phyloP scores from a whole-genome alignment of 1,284 basidiomycete genomes.

The Ustilago curta region DNA sequence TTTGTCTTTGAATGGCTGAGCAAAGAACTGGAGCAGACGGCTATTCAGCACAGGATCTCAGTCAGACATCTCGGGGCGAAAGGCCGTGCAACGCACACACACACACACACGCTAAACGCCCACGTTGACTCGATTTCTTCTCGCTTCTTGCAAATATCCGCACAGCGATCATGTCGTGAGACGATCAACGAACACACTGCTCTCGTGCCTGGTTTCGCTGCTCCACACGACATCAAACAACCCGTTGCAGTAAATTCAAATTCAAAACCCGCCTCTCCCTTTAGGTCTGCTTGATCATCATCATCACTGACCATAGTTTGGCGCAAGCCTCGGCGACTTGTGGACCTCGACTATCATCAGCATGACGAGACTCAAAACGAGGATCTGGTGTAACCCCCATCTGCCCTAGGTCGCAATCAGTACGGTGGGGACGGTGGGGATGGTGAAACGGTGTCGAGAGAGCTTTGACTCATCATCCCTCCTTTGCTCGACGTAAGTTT shows the following conservation, averaged over 20 bases:
- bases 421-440: too few species aligned
- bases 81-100: background rate
- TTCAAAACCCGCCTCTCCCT: constrained; percentile 12
- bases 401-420: too few species aligned
- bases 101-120: constrained; percentile 2
- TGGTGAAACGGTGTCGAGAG: too few species aligned
- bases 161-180: constrained; percentile 30
- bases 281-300: constrained; percentile 3
- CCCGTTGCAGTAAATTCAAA: constrained; percentile 9
- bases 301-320: background rate
- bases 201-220: constrained; percentile 19
- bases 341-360: background rate
- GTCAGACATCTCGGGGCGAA: constrained; percentile 24
- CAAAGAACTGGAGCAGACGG: background rate
- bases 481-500: too few species aligned
- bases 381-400: too few species aligned
- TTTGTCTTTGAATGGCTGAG: background rate
- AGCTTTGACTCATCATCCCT: too few species aligned
- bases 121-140: constrained; percentile 29
- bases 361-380: background rate
- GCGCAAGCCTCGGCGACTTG: constrained; percentile 16
- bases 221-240: constrained; percentile 40
- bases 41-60: constrained; percentile 15
- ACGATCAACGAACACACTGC: constrained; percentile 7
- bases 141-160: constrained; percentile 11